Evolutionary conservation across 1,284 basidiomycete genomes (phyloP), one percentile per base, ranked within the genome.

Genomic region (Earliella scabrosa): DNA sequence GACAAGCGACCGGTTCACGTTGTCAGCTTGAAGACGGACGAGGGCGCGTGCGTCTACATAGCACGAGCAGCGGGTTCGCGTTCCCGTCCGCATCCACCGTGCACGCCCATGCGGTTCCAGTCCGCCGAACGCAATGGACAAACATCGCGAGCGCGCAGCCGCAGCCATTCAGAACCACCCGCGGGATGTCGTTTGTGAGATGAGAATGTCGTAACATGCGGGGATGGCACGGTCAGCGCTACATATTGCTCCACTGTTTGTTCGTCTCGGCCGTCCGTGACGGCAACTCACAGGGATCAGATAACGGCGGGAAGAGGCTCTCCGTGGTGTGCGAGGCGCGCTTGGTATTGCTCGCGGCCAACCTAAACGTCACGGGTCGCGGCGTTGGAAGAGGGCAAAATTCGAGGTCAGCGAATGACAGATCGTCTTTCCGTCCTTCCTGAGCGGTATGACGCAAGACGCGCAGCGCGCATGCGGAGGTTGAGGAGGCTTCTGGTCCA

Each of bases 1-100:
- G 10, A 93, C 79, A 41, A 93, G 69, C 18, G 72, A 71, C 6
- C 86, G 84, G 61, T 82, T 87, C 68, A 86, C 74, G 63, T 87
- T 84, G 72, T 92, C 88, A 7, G 81, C 78, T 67, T 90, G 85
- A 5, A 93, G 80, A 18, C 87, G 83, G 13, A 86, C 77, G 20
- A 89, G 76, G 2, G 86, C 87, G 0, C 87, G 78, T 2, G 83
- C 82, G 70, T 90, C 88, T 87, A 58, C 50, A 63, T 51, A 52
- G 27, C 26, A 31, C 5, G 4, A 26, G 36, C 50, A 35, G 43
- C 13, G 39, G 26, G 38, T 31, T 44, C 10, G 53, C 18, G 8
- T 8, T 23, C 16, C 8, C 27, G 29, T n/a, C 24, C 23, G 34
- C 11, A 6, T 13, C 6, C 29, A 31, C n/a, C n/a, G n/a, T n/a